Base-by-base conservation (phyloP, 352 stramenopile species). In the Pythium rishiriense region DNA sequence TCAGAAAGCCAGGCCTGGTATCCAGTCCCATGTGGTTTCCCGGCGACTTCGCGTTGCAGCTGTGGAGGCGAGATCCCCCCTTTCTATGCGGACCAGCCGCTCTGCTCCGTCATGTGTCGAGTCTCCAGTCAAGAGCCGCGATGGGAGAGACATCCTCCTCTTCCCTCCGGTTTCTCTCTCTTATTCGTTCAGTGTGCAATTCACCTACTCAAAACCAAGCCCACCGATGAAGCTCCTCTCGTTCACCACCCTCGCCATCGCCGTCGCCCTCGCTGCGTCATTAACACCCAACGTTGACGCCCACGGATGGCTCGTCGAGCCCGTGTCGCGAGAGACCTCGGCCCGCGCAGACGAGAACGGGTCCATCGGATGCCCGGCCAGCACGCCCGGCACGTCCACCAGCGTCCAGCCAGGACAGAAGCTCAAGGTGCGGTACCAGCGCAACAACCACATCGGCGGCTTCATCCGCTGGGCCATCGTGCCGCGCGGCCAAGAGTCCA, bases 391-490 rank as follows among this genome's bases (percentile, higher is more conserved):
- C 2, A 15, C 62, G 35, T 69, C 64, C 9, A 75, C 68, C 7
- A 22, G 53, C 15, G 51, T 72, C 52, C 17, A 41, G 10, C 42
- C 64, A 1, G 68, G 68, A 12, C 47, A 35, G 10, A 43, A 51
- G 4, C 65, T 75, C 31, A 41, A 65, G 29, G 68, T 75, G 14
- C 58, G 64, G 12, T 75, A 75, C 64, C 43, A 17, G 6, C 68
- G 68, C 51, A 75, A 75, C 68, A 75, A 70, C 56, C 68, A 75
- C 47, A 41, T 69, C 6, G 68, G 68, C 19, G 68, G 64, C 53
- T 75, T 75, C 54, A 75, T 75, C 55, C 64, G 64, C 41, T 75
- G 68, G 68, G 49, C 68, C 19, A 62, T 75, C 47, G 58, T 62
- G 2, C 63, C 63, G 1, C 31, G 41, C 1, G 68, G 68, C 2